Evolutionary conservation across 495 filamentous ascomycete species (phyloP).

Genomic region (Cetradonia linearis): DNA sequence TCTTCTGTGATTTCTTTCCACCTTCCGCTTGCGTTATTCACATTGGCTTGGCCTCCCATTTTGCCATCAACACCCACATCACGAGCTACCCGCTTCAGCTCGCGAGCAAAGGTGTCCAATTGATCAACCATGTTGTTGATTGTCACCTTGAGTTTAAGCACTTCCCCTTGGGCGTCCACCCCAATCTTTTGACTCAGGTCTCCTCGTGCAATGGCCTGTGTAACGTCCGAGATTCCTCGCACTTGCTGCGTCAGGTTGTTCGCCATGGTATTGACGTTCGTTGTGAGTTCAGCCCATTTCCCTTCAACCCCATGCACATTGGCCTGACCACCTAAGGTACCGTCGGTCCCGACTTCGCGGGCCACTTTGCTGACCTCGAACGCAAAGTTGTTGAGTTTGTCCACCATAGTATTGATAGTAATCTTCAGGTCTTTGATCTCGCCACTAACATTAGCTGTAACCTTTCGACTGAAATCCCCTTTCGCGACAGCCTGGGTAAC

Average conservation of each 20-base stretch:
- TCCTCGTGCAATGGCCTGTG: constrained; percentile 87
- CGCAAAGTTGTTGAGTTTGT: constrained; percentile 90
- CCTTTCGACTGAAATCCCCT: constrained; percentile 91
- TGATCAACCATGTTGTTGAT: constrained; percentile 99
- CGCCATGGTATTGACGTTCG: constrained; percentile 84
- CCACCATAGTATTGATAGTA: constrained; percentile 99
- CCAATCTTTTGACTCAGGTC: constrained; percentile 96
- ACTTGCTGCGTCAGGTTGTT: constrained; percentile 92
- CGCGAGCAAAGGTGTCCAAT: constrained; percentile 90
- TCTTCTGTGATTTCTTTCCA: constrained; percentile 99
- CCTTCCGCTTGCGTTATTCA: constrained; percentile 82
- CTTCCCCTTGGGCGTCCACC: constrained; percentile 91
- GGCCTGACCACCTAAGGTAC: constrained; percentile 89
- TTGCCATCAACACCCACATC: constrained; percentile 98
- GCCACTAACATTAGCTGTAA: constrained; percentile 89
- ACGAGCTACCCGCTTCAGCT: constrained; percentile 89
- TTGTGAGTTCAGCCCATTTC: constrained; percentile 98
- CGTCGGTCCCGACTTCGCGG: constrained; percentile 95
- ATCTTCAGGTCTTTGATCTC: constrained; percentile 93
- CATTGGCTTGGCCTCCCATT: constrained; percentile 96
- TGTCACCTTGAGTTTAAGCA: constrained; percentile 86
- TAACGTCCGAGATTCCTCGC: constrained; percentile 91
- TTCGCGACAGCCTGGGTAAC: constrained; percentile 94
- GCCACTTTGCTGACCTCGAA: constrained; percentile 99
- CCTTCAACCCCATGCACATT: constrained; percentile 96